These are phyloP conservation scores for Aspergillus intermedius DNA, from an alignment of 2,329 filamentous ascomycete genomes.

Conservation along the genomic window DNA sequence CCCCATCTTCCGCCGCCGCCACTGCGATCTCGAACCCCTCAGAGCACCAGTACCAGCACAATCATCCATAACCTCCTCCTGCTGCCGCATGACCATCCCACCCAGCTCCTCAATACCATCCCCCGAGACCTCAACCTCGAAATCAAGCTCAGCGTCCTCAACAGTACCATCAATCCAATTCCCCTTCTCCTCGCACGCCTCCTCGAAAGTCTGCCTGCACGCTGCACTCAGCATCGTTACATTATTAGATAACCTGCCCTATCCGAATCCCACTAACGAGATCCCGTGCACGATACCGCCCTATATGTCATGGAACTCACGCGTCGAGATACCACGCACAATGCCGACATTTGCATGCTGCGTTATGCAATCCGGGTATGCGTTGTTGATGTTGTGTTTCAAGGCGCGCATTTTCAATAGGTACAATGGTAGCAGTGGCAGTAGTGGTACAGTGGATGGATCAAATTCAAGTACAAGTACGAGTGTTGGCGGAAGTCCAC, in stretches of 20 bases:
- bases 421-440: background rate
- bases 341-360: constrained; percentile 24
- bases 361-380: constrained; percentile 20
- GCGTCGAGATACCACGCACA: constrained; percentile 15
- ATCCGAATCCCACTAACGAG: constrained; percentile 12
- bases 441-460: background rate
- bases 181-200: constrained; percentile 19
- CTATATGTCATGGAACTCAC: constrained; percentile 1
- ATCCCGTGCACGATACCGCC: constrained; percentile 3
- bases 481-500: background rate
- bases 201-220: constrained; percentile 21
- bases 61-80: background rate
- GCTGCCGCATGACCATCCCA: background rate
- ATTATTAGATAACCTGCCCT: constrained; percentile 19
- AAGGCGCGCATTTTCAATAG: constrained; percentile 8
- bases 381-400: constrained; percentile 22
- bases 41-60: background rate
- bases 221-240: constrained; percentile 22
- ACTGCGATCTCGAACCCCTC: constrained; percentile 13
- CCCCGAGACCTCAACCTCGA: constrained; percentile 11
- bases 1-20: constrained; percentile 18
- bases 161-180: constrained; percentile 2
- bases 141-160: constrained; percentile 10
- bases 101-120: constrained; percentile 4
- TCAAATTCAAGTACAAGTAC: background rate